phyloP scores from a whole-genome alignment of 139 green algal genomes.

The Coelastrella sp. region DNA sequence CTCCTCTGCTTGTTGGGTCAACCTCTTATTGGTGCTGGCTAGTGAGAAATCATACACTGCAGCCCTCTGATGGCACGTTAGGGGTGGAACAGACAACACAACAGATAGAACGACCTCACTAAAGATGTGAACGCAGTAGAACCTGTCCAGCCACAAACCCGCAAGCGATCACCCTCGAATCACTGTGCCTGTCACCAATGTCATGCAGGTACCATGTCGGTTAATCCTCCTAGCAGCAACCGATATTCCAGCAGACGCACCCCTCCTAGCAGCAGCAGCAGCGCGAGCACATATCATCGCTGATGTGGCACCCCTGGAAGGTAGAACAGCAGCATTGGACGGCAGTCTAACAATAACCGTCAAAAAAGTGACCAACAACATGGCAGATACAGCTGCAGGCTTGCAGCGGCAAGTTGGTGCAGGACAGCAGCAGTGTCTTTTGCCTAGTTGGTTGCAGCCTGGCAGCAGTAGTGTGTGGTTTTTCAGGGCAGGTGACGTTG shows the following conservation, averaged over 20 bases:
- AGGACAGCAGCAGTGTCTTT: background rate
- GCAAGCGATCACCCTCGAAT: no score
- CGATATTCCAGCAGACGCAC: background rate
- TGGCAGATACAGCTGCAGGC: background rate
- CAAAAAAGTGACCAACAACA: background rate
- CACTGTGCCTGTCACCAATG: background rate
- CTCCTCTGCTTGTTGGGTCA: no score
- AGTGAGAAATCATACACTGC: no score
- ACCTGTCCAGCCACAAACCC: no score
- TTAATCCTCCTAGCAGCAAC: constrained; percentile 9
- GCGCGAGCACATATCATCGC: background rate
- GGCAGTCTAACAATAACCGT: constrained; percentile 8
- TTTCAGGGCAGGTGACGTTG: constrained; percentile 21
- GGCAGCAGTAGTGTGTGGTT: constrained; percentile 31
- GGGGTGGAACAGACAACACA: no score
- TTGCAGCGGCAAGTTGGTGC: background rate
- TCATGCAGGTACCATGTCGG: constrained; percentile 19
- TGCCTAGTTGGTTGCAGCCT: constrained; percentile 1
- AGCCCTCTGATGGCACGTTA: no score
- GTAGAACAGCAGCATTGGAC: constrained; percentile 34
- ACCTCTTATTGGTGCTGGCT: no score
- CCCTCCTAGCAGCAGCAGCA: constrained; percentile 12
- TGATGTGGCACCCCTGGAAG: constrained; percentile 22
- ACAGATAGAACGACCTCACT: no score
- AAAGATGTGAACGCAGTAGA: no score